Conservation (phyloP, 495 filamentous ascomycete genomes). For the Amphirosellinia nigrospora region DNA sequence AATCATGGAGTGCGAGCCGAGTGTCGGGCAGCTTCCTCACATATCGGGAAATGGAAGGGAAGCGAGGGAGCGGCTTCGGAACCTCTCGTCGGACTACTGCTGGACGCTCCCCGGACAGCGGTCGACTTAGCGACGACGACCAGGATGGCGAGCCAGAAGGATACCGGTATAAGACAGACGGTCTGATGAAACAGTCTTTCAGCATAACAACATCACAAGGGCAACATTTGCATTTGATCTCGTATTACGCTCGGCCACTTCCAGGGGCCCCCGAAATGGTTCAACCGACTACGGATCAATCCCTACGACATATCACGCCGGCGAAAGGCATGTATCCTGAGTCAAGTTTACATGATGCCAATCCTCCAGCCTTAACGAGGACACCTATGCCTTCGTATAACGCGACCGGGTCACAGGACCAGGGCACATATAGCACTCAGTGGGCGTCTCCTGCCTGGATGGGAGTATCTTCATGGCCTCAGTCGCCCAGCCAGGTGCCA, state of each 20-base stretch:
- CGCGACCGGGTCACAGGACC: conserved; percentile 55
- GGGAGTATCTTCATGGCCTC: conserved; percentile 61
- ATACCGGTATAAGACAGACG: conserved; percentile 96
- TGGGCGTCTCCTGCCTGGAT: conserved; percentile 49
- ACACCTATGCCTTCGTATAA: conserved; percentile 54
- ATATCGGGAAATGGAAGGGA: conserved; percentile 98
- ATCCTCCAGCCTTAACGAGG: conserved; percentile 55
- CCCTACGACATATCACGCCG: conserved; percentile 82
- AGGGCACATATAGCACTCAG: conserved; percentile 45
- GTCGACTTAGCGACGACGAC: conserved; percentile 79
- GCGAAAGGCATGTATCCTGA: conserved; percentile 95
- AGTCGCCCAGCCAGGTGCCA: conserved; percentile 58
- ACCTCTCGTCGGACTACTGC: conserved; percentile 51
- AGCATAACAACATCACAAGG: conserved; percentile 92
- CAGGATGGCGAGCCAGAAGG: conserved; percentile 90
- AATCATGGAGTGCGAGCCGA: conserved; percentile 97
- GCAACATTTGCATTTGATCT: conserved; percentile 95
- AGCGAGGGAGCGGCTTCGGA: conserved; percentile 65
- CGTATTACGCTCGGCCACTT: conserved; percentile 86
- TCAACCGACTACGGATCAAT: conserved; percentile 79
- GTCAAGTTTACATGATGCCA: conserved; percentile 87
- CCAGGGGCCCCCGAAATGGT: conserved; percentile 69
- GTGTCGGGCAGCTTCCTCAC: conserved; percentile 98
- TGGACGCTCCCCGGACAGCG: conserved; percentile 82
- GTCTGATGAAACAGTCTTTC: conserved; percentile 99